phyloP scores from a whole-genome alignment of 768 basidiomycete species.

The Megacollybia marginata region DNA sequence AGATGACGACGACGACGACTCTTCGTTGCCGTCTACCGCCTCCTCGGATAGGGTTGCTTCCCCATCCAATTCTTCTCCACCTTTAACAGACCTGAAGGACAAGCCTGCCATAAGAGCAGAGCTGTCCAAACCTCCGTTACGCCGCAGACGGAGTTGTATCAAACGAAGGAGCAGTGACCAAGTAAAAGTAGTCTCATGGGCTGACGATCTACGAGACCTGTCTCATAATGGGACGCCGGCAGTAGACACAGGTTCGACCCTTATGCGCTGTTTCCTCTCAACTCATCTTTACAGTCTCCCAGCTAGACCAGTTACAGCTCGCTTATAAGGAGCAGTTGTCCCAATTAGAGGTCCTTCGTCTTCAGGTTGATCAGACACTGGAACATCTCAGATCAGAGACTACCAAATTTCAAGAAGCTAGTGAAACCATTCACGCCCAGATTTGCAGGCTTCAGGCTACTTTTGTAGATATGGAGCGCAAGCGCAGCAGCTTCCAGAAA shows the following conservation, averaged over 20 bases:
- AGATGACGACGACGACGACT: not conserved
- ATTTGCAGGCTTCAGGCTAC: slow-evolving; percentile 29
- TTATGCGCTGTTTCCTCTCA: too few relatives aligned
- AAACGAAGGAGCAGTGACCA: slow-evolving; percentile 51
- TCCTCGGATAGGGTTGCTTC: not conserved
- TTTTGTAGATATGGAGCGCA: slow-evolving; percentile 33
- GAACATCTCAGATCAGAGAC: slow-evolving; percentile 36
- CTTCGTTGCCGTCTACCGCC: not conserved
- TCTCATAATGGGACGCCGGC: too few relatives aligned
- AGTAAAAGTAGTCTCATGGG: slow-evolving; percentile 69
- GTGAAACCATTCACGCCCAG: slow-evolving; percentile 33
- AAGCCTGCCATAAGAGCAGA: too few relatives aligned
- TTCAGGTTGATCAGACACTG: slow-evolving; percentile 41
- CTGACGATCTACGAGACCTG: slow-evolving; percentile 39
- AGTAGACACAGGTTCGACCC: too few relatives aligned
- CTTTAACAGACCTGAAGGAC: not conserved
- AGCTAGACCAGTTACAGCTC: slow-evolving; percentile 14
- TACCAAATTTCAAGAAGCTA: slow-evolving; percentile 34
- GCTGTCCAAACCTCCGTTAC: slow-evolving; percentile 12
- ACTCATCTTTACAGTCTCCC: too few relatives aligned
- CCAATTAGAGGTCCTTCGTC: slow-evolving; percentile 48
- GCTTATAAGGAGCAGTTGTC: slow-evolving; percentile 58
- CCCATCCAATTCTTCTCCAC: not conserved
- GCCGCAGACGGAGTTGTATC: slow-evolving; percentile 56
- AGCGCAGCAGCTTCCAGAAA: not conserved